Evolutionary conservation across 2,329 filamentous ascomycete genomes (phyloP).

Genomic region (Calonectria honghensis): DNA sequence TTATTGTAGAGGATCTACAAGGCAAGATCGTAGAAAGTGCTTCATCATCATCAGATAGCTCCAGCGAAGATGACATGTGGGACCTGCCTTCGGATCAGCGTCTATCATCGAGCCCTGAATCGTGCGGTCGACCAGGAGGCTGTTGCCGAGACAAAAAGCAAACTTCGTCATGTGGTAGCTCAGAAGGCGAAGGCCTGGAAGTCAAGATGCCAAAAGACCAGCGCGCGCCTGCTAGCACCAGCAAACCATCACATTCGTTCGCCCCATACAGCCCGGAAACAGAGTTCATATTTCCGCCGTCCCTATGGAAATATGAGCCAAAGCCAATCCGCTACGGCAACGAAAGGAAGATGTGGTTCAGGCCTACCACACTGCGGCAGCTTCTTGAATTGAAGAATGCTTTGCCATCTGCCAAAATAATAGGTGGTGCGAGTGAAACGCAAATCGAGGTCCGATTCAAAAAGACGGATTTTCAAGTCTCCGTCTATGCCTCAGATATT

Average conservation of each 20-base stretch:
- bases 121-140: slow-evolving; percentile 35
- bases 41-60: slow-evolving; percentile 10
- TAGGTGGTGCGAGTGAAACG: slow-evolving; percentile 92
- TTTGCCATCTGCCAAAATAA: slow-evolving; percentile 88
- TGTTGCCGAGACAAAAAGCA: slow-evolving; percentile 33
- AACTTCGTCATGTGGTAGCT: not conserved
- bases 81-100: not conserved
- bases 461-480: slow-evolving; percentile 87
- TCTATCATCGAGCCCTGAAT: not conserved
- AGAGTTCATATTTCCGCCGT: slow-evolving; percentile 90
- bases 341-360: slow-evolving; percentile 91
- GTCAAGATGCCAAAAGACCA: not conserved
- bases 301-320: slow-evolving; percentile 84
- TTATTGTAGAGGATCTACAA: slow-evolving; percentile 31
- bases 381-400: slow-evolving; percentile 65
- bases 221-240: not conserved
- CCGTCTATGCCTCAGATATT: slow-evolving; percentile 91
- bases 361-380: slow-evolving; percentile 86
- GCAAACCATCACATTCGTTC: slow-evolving; percentile 1
- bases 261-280: slow-evolving; percentile 79
- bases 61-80: slow-evolving; percentile 5
- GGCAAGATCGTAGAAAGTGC: slow-evolving; percentile 22
- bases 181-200: not conserved
- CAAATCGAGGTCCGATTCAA: slow-evolving; percentile 98
- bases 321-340: slow-evolving; percentile 88